Conservation (phyloP, 768 basidiomycete genomes). For the Kwoniella europaea region DNA sequence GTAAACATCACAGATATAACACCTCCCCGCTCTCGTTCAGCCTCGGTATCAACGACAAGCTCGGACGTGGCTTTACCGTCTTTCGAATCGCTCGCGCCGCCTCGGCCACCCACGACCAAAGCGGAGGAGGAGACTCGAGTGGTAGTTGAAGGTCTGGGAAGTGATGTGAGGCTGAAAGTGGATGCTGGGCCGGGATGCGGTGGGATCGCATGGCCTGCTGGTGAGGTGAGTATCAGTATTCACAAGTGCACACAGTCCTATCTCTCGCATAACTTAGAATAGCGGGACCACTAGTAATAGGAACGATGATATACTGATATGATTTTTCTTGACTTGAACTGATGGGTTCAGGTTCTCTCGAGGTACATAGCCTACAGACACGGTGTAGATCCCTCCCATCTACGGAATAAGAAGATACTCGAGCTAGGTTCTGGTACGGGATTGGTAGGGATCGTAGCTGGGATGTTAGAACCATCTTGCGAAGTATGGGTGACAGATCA, state of each 20-base stretch:
- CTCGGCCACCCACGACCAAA: constrained; percentile 48
- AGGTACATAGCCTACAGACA: constrained; percentile 70
- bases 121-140: constrained; percentile 43
- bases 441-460: constrained; percentile 85
- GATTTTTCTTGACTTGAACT: no score
- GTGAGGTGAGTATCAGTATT: constrained; percentile 66
- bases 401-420: constrained; percentile 68
- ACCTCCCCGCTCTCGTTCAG: constrained; percentile 22
- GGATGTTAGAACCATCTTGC: constrained; percentile 65
- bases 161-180: constrained; percentile 63
- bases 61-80: constrained; percentile 39
- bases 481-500: constrained; percentile 85
- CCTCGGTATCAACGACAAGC: constrained; percentile 36
- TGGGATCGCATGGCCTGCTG: constrained; percentile 90
- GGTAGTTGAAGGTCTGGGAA: constrained; percentile 28
- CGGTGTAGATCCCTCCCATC: constrained; percentile 58
- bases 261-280: no score
- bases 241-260: no score
- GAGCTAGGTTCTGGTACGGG: constrained; percentile 93
- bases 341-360: constrained; percentile 70
- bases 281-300: no score
- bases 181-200: constrained; percentile 89
- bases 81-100: constrained; percentile 43
- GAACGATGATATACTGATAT: no score
- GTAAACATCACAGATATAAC: background rate